Base-by-base conservation (phyloP, 164 flowering plant species). In the Annona cherimola region DNA sequence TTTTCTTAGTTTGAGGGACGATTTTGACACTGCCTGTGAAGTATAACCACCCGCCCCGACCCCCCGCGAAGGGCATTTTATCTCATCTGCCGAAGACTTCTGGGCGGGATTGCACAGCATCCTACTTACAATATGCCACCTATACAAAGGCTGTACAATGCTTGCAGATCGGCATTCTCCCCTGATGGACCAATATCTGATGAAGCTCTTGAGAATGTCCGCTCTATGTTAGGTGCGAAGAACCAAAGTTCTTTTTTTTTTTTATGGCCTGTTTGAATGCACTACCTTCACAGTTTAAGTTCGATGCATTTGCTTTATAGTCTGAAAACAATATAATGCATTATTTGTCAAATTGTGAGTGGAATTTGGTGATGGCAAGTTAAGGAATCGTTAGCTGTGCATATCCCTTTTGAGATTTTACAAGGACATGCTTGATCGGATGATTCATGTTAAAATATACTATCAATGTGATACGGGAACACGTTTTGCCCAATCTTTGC, bases 201-300 rank as follows among this genome's bases (percentile, higher is more conserved):
- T 62, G 86, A 84, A 68, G 83, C 84, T 68, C 84, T 84, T 71
- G 81, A 76, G 11, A 79, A 77, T 75, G 86, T 84, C 71, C 83
- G 83, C 16, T 65, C 75, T 54, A 73, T 80, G 46, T 70, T 84
- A 75, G 86, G 86, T 79, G 66, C 19, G 76, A 18, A 26, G 5
- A 59, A 50, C 42, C n/a, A 61, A 35, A 50, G 8, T 16, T 6
- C 57, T 11, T 50, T 50, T 50, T 50, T 8, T 9, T 50, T 50
- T 50, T 50, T 50, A 11, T 50, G 57, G 57, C 57, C 9, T 50
- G 6, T 50, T 50, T 50, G 57, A 50, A 50, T 8, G 57, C 14
- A 50, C 57, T 50, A 50, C 9, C 57, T 50, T 50, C 14, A 16
- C 57, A 50, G 8, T 16, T 50, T 16, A 16, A 50, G 57, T 11